Evolutionary conservation across 73 alveolate genomes (phyloP), one percentile per base, ranked within the genome.

Genomic region (Paramecium caudatum): DNA sequence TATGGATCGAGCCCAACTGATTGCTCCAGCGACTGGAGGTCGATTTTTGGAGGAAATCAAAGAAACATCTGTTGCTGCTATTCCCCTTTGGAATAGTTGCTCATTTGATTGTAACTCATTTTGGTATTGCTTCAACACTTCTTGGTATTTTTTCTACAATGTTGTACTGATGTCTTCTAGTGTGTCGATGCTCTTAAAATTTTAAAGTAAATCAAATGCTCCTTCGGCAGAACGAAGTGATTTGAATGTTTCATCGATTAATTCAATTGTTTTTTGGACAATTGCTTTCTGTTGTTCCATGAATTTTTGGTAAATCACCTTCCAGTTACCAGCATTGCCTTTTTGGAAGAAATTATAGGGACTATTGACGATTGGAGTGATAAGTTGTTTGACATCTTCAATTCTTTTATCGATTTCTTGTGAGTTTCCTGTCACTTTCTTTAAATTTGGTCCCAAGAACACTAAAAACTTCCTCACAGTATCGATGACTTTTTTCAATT

Each of bases 21-120:
- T 97, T 46, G 98, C 97, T 1, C 99, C 99, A 10, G 99, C 99
- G 1, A 96, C 97, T 47, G 99, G 99, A 0, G 99, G 99, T 90
- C 94, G 97, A 85, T 98, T 98, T 92, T 98, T 98, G 46, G 99
- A 92, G 49, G 98, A 98, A 8, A 99, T 99, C 37, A 99, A 99
- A 86, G 92, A 91, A n/a, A 86, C 96, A 90, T 98, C 98, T 47
- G 99, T 93, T 49, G 97, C 96, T 13, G 99, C 99, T 46, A 99
- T 98, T 90, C 96, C 96, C 39, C 91, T 92, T 8, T 88, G 93
- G 82, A 97, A 98, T 13, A 98, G 93, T 91, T 94, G 91, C 85
- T 91, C 95, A 97, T 96, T 97, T 63, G 92, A 81, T 62, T 94
- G 94, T 17, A 98, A 98, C 83, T 98, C 99, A 34, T 94, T 91